Evolutionary conservation across 2,329 filamentous ascomycete species (phyloP), one percentile per base, ranked within the genome.

Genomic region (Verticillium nonalfalfae): DNA sequence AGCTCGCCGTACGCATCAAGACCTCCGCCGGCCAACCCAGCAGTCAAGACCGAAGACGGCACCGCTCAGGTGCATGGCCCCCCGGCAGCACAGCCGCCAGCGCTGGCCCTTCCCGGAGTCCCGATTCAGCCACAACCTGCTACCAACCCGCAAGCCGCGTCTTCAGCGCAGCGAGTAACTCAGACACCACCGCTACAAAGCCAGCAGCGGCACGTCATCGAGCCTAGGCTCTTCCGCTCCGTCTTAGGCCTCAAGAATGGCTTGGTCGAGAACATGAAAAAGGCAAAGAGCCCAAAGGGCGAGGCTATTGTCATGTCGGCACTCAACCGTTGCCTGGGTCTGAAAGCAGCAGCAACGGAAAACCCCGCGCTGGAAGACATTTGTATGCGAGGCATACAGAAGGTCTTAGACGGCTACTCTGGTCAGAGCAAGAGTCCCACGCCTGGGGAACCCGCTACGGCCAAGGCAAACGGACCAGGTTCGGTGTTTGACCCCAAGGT

Each of bases 241-340:
- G 74, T 84, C 18, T 73, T 76, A 38, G 74, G 74, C 18, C 77
- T 84, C 68, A 81, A 80, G 66, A 76, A 77, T 11, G 78, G 79
- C 10, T 72, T 83, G 15, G 73, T 78, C 11, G 74, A 77, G 59
- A 79, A 80, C 61, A 73, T 83, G 52, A 74, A 74, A 58, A 78
- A 76, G 63, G 75, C 76, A 1, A 73, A 74, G 14, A 73, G 74
- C 13, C 75, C 76, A 33, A 74, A 76, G 61, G 73, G 79, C 15
- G 76, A 81, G 61, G 78, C 76, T 31, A 77, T 82, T 31, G 78
- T 82, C 62, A 81, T 82, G 75, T 82, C 80, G 7, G 81, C 81
- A 13, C 72, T 84, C 63, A 83, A 82, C 64, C 79, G 80, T 33
- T 79, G 77, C 55, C 70, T 83, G 10, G 80, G 80, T 0, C 74